Evolutionary conservation across 306 rosid genomes (phyloP).

Genomic region (Alnus rubra): DNA sequence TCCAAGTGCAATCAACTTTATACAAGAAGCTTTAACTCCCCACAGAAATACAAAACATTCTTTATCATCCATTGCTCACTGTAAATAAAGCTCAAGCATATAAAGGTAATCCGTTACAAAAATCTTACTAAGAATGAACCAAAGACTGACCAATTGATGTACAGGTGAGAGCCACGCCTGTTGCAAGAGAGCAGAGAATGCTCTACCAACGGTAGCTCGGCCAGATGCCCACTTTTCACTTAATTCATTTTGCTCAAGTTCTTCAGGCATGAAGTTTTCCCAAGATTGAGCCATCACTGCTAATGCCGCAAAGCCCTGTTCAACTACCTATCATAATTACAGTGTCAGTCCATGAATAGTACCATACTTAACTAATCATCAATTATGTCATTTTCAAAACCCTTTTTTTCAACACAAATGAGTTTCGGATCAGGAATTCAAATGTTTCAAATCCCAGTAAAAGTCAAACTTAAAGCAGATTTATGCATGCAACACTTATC

Average conservation of each 20-base stretch:
- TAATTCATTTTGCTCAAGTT: slow-evolving; percentile 48
- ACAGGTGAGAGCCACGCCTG: slow-evolving; percentile 74
- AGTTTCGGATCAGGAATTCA: background rate
- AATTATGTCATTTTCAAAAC: background rate
- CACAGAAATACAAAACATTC: background rate
- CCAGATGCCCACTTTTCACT: slow-evolving; percentile 55
- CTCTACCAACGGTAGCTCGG: slow-evolving; percentile 49
- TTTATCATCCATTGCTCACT: background rate
- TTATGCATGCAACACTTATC: slow-evolving; percentile 1
- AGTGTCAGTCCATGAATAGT: slow-evolving; percentile 15
- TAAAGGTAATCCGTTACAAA: slow-evolving; percentile 14
- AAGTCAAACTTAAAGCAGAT: slow-evolving; percentile 7
- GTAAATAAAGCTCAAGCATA: slow-evolving; percentile 27
- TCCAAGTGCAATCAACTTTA: background rate
- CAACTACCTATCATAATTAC: slow-evolving; percentile 61
- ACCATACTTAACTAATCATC: slow-evolving; percentile 13
- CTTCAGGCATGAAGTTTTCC: slow-evolving; percentile 63
- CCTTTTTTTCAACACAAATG: slow-evolving; percentile 5
- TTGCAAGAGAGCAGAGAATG: slow-evolving; percentile 78
- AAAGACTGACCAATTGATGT: slow-evolving; percentile 52
- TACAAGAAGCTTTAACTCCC: background rate
- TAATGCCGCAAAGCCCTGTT: slow-evolving; percentile 68
- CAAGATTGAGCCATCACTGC: slow-evolving; percentile 77
- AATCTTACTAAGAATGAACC: slow-evolving; percentile 8
- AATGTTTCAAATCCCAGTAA: slow-evolving; percentile 11